Evolutionary conservation across 2,329 filamentous ascomycete species (phyloP).

Genomic region (Xylariaceae sp.): DNA sequence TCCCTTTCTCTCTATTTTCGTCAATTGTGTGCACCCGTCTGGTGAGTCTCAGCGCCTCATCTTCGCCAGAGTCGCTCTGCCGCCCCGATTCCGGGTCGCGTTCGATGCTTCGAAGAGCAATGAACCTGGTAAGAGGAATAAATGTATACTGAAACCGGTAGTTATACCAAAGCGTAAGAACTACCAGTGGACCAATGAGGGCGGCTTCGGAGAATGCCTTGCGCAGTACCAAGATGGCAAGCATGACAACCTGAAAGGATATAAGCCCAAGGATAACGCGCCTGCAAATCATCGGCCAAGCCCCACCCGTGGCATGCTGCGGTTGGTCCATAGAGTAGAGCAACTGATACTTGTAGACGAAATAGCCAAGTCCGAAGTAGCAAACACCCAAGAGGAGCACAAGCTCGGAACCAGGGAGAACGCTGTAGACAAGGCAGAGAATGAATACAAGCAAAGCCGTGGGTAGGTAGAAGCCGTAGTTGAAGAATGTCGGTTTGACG

Average conservation of each 20-base stretch:
- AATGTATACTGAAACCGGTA: constrained; percentile 77
- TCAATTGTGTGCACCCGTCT: constrained; percentile 62
- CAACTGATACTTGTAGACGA: constrained; percentile 94
- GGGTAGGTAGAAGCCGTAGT: constrained; percentile 92
- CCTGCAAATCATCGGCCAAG: constrained; percentile 96
- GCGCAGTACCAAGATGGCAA: constrained; percentile 73
- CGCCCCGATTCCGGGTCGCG: constrained; percentile 51
- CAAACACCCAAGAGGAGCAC: constrained; percentile 76
- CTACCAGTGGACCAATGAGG: constrained; percentile 69
- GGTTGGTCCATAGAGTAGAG: constrained; percentile 98
- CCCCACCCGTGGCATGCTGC: constrained; percentile 85
- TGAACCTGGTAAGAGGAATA: constrained; percentile 84
- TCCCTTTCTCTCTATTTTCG: constrained; percentile 63
- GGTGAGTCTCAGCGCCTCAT: constrained; percentile 38
- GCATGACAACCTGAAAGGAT: constrained; percentile 87
- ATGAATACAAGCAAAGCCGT: constrained; percentile 91
- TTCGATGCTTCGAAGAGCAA: constrained; percentile 81
- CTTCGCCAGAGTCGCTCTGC: constrained; percentile 39
- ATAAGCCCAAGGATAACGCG: constrained; percentile 80
- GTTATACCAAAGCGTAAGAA: constrained; percentile 82
- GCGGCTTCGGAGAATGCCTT: constrained; percentile 67
- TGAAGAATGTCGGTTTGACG: constrained; percentile 77
- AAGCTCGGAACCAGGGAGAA: constrained; percentile 71
- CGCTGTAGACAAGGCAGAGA: constrained; percentile 90
- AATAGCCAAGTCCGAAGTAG: constrained; percentile 79